Evolutionary conservation across 202 grass and related monocot genomes (phyloP), one percentile per base, ranked within the genome.

Genomic region (Setaria italica): DNA sequence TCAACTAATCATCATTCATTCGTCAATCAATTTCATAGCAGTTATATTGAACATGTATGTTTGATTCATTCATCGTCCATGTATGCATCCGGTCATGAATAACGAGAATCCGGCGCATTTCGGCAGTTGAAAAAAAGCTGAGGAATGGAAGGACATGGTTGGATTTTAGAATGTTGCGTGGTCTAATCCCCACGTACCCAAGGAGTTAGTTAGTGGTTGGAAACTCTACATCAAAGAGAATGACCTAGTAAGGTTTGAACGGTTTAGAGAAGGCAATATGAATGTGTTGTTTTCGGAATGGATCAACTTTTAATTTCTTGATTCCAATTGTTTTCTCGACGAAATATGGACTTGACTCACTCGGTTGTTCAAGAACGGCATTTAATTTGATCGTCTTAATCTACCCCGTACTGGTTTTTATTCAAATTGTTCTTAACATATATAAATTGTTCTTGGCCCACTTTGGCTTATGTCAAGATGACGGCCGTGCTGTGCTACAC

Each of bases 161-260:
- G 19, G 10, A 19, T 67, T 83, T 78, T 68, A 79, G 47, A 29
- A 11, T 39, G 5, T 9, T 34, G 58, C 68, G 77, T 15, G 41
- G 59, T 83, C 42, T 83, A 74, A 87, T 68, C 84, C 84, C 43
- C 80, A 84, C 69, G 75, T 75, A 87, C 80, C 43, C 68, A 87
- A 87, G 7, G 25, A 68, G 59, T 53, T 79, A 9, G 84, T 75
- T 68, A 67, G 62, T 63, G 29, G 47, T 57, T 78, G 79, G 47
- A 54, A 7, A 32, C 46, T 30, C 13, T 9, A 4, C 39, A 67
- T 58, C 37, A 35, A 58, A 55, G 39, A 5, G 37, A 10, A 80
- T 39, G 39, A 42, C 55, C 35, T 33, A 54, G 71, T 5, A 37
- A 25, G 58, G 21, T 47, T 66, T 80, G 58, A 85, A 85, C 37